Conservation (phyloP, 2,329 filamentous ascomycete species). For the Ascochyta lentis region DNA sequence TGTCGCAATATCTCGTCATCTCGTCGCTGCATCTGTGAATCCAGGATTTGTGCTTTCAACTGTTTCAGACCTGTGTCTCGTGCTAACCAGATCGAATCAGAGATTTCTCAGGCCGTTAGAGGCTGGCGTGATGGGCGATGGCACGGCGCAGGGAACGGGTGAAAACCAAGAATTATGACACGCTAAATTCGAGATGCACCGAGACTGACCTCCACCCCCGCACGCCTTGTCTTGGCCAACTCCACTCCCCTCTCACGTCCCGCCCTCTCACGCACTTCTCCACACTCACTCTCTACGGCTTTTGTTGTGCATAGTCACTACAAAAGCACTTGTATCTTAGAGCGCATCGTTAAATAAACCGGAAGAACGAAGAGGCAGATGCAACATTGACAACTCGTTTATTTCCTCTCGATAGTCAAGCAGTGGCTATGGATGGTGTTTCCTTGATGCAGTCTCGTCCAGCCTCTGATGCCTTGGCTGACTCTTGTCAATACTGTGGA, state of each 20-base stretch:
- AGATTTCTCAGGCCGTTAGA: not conserved
- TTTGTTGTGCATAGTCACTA: not conserved
- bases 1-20: not conserved
- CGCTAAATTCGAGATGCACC: not conserved
- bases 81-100: not conserved
- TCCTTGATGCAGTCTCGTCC: constrained; percentile 3
- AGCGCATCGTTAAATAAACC: not conserved
- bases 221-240: constrained; percentile 7
- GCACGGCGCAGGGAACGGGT: not conserved
- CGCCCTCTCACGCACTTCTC: not conserved
- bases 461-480: constrained; percentile 1
- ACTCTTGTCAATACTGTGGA: constrained; percentile 7
- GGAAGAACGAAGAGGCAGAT: not conserved
- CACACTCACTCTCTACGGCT: not conserved
- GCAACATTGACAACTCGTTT: not conserved
- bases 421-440: not conserved
- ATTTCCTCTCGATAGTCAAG: not conserved
- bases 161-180: not conserved
- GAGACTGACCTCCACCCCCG: constrained; percentile 9
- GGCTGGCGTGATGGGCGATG: not conserved
- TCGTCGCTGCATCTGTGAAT: not conserved
- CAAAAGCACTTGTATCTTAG: not conserved
- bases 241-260: not conserved
- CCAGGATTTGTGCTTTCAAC: not conserved
- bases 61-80: not conserved